Base-by-base conservation (phyloP, 2,329 filamentous ascomycete genomes). In the Ceratocystis variospora region DNA sequence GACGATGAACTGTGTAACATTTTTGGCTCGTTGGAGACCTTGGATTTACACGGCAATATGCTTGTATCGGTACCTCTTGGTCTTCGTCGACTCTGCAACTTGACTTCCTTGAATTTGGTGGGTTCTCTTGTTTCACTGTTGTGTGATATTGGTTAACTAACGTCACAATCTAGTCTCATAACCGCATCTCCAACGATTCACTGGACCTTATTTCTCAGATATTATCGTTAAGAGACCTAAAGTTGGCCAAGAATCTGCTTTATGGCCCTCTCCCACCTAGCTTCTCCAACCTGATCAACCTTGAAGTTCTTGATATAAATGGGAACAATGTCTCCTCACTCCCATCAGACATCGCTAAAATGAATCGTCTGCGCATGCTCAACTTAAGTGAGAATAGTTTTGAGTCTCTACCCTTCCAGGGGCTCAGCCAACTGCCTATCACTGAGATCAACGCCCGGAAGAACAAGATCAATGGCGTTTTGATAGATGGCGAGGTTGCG, bases 1-100 rank as follows among this genome's bases (percentile, higher is more conserved):
- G 80, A 83, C 6, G 81, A 85, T 37, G 83, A 88, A 19, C 79
- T 80, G 67, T 88, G 85, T 0, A 87, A 87, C 70, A 87, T 94
- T 69, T 96, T 97, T 76, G 88, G 85, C 1, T 89, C 87, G 0
- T 74, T 96, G 0, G 90, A 96, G 73, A 83, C 83, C 3, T 76
- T 96, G 6, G 92, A 97, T 73, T 74, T 97, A 67, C 94, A 96
- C 73, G 89, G 90, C 22, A 99, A 99, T 72, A 76, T 84, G 57
- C 79, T 99, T 19, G 80, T 81, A 63, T 78, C 82, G 33, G 75
- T 96, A 55, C 94, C 94, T 0, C 74, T 87, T 69, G 93, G 94
- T 0, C 73, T 97, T 67, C 81, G 89, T 69, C 81, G 86, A 63
- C 79, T 97, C 46, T 80, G 85, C 62, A 79, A 87, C 68, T 80